Conservation (phyloP, 306 rosid genomes). For the Urtica urens region DNA sequence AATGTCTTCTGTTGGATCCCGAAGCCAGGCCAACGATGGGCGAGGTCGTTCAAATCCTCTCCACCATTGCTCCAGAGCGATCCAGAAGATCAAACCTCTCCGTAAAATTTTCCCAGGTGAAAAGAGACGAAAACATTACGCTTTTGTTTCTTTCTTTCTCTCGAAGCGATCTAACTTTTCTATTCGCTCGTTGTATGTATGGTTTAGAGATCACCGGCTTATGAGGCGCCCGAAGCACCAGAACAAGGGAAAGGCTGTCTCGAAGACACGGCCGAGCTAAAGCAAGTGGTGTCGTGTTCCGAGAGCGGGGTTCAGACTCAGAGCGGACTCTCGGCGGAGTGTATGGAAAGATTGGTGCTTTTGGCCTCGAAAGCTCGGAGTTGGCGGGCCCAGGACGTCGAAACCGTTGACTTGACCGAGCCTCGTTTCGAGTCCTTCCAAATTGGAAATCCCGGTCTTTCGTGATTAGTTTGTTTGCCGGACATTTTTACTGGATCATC, state of each 20-base stretch:
- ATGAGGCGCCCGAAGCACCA: conserved; percentile 5
- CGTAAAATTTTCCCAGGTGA: conserved; percentile 55
- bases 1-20: conserved; percentile 85
- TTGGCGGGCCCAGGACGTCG: conserved; percentile 44
- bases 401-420: conserved; percentile 67
- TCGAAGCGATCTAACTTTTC: not conserved
- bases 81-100: conserved; percentile 62
- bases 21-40: conserved; percentile 88
- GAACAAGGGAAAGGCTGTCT: conserved; percentile 17
- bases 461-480: too few species aligned
- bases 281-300: conserved; percentile 30
- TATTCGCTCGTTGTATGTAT: not conserved
- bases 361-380: conserved; percentile 41
- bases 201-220: conserved; percentile 20
- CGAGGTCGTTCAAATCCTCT: conserved; percentile 88
- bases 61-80: conserved; percentile 59
- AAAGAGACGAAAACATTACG: not conserved
- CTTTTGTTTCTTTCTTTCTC: not conserved
- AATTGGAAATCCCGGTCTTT: conserved; percentile 24
- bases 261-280: conserved; percentile 33
- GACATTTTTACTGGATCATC: too few species aligned
- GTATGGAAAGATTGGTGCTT: conserved; percentile 37
- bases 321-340: conserved; percentile 32
- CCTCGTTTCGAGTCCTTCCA: conserved; percentile 79
- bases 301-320: conserved; percentile 23